Evolutionary conservation across 2,329 filamentous ascomycete species (phyloP).

Genomic region (Dothidotthia symphoricarpi): DNA sequence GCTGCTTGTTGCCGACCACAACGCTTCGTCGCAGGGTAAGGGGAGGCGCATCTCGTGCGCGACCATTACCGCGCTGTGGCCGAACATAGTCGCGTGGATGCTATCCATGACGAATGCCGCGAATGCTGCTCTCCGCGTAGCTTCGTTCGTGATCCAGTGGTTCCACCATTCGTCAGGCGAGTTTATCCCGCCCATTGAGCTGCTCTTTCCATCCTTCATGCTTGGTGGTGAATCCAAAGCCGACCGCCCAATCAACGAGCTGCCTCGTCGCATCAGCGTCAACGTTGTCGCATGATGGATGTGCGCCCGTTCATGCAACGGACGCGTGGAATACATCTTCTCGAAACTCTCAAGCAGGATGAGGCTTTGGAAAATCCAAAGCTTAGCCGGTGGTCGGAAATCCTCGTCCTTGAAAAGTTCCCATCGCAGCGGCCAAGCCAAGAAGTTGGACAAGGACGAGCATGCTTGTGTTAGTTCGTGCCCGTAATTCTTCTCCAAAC

Average conservation of each 20-base stretch:
- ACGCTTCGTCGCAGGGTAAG: conserved; percentile 84
- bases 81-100: conserved; percentile 96
- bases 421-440: conserved; percentile 93
- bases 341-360: conserved; percentile 90
- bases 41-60: conserved; percentile 91
- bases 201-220: conserved; percentile 60
- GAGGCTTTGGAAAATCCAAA: conserved; percentile 94
- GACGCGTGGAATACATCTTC: conserved; percentile 94
- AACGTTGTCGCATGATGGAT: conserved; percentile 96
- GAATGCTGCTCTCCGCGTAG: conserved; percentile 85
- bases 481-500: conserved; percentile 78
- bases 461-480: conserved; percentile 70
- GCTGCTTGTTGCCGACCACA: conserved; percentile 89
- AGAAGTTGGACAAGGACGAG: conserved; percentile 82
- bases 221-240: conserved; percentile 81
- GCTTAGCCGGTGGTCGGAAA: conserved; percentile 85
- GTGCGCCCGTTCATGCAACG: conserved; percentile 89
- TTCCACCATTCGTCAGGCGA: conserved; percentile 91
- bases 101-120: conserved; percentile 94
- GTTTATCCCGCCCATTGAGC: conserved; percentile 53
- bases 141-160: conserved; percentile 92
- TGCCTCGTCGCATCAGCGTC: conserved; percentile 89
- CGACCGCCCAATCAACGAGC: conserved; percentile 83
- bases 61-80: conserved; percentile 94
- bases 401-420: conserved; percentile 90